phyloP scores from a whole-genome alignment of 805 yeast genomes.

The Teunomyces funiuensis region DNA sequence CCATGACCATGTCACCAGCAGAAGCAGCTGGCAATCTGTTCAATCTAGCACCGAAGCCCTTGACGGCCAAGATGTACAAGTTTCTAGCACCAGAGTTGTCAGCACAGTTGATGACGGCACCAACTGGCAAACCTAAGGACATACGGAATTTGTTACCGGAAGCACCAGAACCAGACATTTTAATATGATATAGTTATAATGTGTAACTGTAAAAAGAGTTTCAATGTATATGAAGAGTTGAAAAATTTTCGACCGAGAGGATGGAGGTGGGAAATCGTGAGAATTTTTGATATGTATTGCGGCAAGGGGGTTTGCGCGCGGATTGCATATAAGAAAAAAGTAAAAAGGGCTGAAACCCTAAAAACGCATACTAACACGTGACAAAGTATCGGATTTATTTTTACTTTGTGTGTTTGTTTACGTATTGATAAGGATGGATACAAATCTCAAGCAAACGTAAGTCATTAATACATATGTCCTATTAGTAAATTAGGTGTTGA shows the following conservation, averaged over 20 bases:
- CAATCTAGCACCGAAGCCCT: slow-evolving; percentile 99
- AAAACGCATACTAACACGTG: background rate
- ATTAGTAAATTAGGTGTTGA: slow-evolving; percentile 28
- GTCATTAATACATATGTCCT: background rate
- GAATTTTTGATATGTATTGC: slow-evolving; percentile 1
- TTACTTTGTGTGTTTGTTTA: background rate
- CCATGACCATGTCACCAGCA: slow-evolving; percentile 99
- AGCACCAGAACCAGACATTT: slow-evolving; percentile 92
- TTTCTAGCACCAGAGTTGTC: slow-evolving; percentile 99
- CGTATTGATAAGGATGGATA: too few relatives aligned
- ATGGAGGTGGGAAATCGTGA: background rate
- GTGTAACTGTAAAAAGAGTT: slow-evolving; percentile 16
- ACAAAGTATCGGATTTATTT: too few relatives aligned
- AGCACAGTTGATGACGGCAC: slow-evolving; percentile 99
- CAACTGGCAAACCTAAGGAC: slow-evolving; percentile 99
- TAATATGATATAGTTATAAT: slow-evolving; percentile 31
- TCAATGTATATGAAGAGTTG: slow-evolving; percentile 9
- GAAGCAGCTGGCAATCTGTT: slow-evolving; percentile 99
- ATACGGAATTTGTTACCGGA: slow-evolving; percentile 99
- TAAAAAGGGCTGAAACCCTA: slow-evolving; percentile 1
- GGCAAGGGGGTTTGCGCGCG: background rate
- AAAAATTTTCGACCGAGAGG: slow-evolving; percentile 19
- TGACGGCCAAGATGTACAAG: slow-evolving; percentile 97
- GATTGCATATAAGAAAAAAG: background rate
- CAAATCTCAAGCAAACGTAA: too few relatives aligned